A percentile compares a stretch with the other conserved stretches of the same genome.
Conservation (phyloP, 2,329 filamentous ascomycete genomes). For the Aureobasidium subglaciale region DNA sequence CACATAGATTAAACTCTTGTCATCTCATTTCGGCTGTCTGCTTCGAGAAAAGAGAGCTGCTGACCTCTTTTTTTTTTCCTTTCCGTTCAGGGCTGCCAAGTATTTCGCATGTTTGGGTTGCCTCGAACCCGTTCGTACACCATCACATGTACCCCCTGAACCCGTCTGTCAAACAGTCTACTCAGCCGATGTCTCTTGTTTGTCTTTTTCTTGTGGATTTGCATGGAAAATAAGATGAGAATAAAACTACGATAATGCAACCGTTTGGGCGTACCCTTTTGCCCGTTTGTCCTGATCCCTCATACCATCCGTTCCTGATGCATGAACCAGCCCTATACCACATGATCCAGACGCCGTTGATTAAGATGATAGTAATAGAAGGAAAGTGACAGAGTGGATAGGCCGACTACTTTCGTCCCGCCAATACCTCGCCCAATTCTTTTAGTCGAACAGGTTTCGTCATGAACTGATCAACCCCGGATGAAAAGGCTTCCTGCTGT, state of each 20-base stretch:
- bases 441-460: constrained; percentile 23
- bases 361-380: no score
- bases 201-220: no score
- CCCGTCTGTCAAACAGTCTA: background rate
- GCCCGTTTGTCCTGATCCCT: no score
- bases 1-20: background rate
- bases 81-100: background rate
- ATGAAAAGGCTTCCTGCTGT: constrained; percentile 23
- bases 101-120: background rate
- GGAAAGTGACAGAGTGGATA: no score
- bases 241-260: no score
- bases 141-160: background rate
- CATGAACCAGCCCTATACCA: no score
- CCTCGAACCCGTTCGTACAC: background rate
- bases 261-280: no score
- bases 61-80: no score
- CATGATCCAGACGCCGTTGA: no score
- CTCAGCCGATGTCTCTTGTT: no score
- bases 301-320: no score
- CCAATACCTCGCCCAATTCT: constrained; percentile 9
- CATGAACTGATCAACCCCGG: constrained; percentile 26
- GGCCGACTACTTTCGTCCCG: background rate
- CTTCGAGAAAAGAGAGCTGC: no score
- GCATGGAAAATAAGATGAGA: background rate
- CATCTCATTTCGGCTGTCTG: background rate